A percentile compares a stretch with the other conserved stretches of the same genome.
These are phyloP conservation scores for Phytophthora megakarya DNA, from an alignment of 352 stramenopile genomes.

Conservation along the genomic window DNA sequence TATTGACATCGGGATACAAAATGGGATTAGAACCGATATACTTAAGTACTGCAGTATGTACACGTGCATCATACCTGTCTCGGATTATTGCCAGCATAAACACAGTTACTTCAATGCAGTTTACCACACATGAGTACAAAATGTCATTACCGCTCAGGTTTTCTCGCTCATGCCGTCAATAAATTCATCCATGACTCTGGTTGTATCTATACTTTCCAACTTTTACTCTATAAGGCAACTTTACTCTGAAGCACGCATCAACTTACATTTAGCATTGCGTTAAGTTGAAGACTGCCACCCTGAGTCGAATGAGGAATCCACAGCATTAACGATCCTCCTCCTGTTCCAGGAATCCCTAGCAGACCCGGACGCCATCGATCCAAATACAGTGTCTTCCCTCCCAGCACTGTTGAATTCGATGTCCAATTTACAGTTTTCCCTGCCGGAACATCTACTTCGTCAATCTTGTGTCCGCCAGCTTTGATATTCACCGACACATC, in stretches of 20 bases:
- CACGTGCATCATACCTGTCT: background rate
- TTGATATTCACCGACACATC: conserved; percentile 48
- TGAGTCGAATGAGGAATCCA: conserved; percentile 39
- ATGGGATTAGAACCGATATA: background rate
- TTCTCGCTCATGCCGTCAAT: too few species aligned
- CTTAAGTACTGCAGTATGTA: too few species aligned
- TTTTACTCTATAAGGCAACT: background rate
- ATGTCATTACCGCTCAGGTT: too few species aligned
- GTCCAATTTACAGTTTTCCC: conserved; percentile 33
- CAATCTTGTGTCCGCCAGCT: conserved; percentile 38
- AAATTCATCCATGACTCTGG: too few species aligned
- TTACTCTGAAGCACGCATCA: background rate
- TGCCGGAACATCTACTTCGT: conserved; percentile 34
- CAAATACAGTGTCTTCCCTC: conserved; percentile 47
- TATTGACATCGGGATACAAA: background rate
- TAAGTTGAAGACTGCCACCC: conserved; percentile 33
- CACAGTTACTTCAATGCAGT: too few species aligned
- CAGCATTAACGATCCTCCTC: conserved; percentile 40
- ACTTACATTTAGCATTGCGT: conserved; percentile 28
- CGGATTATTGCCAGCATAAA: background rate
- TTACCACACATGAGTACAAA: too few species aligned
- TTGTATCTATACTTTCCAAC: too few species aligned
- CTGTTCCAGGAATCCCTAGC: conserved; percentile 33
- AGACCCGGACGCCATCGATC: conserved; percentile 47
- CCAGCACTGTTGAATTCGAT: conserved; percentile 27